Evolutionary conservation across 805 yeast genomes (phyloP).

Genomic region (Suhomyces vadensis): DNA sequence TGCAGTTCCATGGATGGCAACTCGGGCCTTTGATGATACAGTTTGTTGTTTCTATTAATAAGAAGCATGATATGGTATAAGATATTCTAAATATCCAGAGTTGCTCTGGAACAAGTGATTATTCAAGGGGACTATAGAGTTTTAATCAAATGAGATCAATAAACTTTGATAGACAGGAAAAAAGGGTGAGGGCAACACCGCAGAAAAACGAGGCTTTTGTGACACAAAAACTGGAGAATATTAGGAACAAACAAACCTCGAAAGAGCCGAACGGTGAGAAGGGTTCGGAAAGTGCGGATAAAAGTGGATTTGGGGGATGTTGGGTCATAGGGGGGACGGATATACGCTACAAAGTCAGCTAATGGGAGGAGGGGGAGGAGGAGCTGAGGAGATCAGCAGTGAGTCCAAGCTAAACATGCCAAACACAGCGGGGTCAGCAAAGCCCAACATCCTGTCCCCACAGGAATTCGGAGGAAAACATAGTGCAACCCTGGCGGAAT

Average conservation of each 20-base stretch:
- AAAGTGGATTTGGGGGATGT: no score
- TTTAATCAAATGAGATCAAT: no score
- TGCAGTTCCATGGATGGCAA: background rate
- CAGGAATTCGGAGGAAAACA: background rate
- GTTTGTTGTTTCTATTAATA: background rate
- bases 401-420: background rate
- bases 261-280: background rate
- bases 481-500: no score
- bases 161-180: no score
- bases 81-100: no score
- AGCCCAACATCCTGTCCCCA: background rate
- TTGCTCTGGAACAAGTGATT: no score
- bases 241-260: background rate
- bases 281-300: conserved; percentile 2
- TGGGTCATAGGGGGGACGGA: no score
- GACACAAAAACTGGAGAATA: background rate
- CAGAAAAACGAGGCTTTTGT: background rate
- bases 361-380: no score
- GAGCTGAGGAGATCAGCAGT: background rate
- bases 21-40: background rate
- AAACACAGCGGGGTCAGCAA: background rate
- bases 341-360: no score
- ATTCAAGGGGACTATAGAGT: no score
- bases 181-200: background rate
- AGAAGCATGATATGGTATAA: background rate